Percentiles rank a stretch among this genome's conserved stretches.
These are phyloP conservation scores for Trichosporon faecale DNA, from an alignment of 1,284 basidiomycete genomes.

Conservation along the genomic window DNA sequence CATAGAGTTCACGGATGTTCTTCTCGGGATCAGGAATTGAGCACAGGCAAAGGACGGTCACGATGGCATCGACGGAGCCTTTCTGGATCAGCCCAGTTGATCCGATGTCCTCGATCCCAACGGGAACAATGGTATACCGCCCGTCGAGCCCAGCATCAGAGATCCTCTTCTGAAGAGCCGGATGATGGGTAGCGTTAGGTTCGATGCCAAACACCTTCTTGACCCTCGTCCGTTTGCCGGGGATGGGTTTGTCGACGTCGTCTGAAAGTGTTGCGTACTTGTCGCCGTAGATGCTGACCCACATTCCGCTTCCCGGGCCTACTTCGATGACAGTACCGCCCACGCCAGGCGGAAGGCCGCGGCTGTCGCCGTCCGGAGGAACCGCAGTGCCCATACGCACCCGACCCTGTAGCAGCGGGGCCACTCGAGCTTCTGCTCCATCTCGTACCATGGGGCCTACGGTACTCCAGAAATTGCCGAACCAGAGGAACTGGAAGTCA, in stretches of 20 bases:
- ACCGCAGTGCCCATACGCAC: conserved; percentile 15
- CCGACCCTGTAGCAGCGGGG: conserved; percentile 24
- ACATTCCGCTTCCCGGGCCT: conserved; percentile 25
- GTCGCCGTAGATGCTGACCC: conserved; percentile 26
- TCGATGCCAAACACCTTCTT: conserved; percentile 22
- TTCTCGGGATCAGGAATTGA: conserved; percentile 22
- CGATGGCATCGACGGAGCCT: conserved; percentile 23
- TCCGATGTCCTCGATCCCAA: conserved; percentile 23
- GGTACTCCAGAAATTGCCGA: conserved; percentile 18
- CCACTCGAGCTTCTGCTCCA: conserved; percentile 16
- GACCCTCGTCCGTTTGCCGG: conserved; percentile 2
- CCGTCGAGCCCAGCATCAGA: conserved; percentile 19
- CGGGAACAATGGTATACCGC: conserved; percentile 21
- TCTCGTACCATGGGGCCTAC: conserved; percentile 20
- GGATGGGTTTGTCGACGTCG: neutral
- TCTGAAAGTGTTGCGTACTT: conserved; percentile 13
- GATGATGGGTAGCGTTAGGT: conserved; percentile 23
- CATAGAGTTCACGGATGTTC: conserved; percentile 24
- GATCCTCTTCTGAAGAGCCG: conserved; percentile 10
- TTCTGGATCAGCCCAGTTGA: conserved; percentile 13
- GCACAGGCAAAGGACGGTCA: conserved; percentile 24
- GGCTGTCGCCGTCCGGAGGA: neutral
- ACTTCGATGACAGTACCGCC: conserved; percentile 25
- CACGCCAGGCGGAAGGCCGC: conserved; percentile 12
- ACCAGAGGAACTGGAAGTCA: conserved; percentile 20